Percentiles rank a stretch among this genome's conserved stretches.
phyloP scores from a whole-genome alignment of 208 protist genomes.

The Leishmania mexicana region DNA sequence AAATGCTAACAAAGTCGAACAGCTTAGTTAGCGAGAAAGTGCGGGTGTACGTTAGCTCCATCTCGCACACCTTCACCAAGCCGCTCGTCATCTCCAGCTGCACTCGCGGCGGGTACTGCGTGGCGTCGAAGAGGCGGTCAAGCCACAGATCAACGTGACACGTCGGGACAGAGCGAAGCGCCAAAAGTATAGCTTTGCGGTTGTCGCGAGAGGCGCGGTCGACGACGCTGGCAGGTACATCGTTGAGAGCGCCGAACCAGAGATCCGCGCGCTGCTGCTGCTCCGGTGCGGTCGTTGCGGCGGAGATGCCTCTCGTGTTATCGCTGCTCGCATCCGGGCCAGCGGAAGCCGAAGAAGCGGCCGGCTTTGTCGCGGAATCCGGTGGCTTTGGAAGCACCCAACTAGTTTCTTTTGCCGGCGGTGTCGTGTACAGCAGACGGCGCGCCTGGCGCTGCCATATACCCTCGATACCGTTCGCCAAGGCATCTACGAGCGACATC shows the following conservation, averaged over 20 bases:
- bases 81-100: constrained; percentile 81
- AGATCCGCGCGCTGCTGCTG: constrained; percentile 41
- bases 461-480: constrained; percentile 81
- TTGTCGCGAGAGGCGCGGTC: constrained; percentile 34
- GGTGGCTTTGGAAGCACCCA: not conserved
- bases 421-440: constrained; percentile 14
- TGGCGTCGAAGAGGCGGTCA: constrained; percentile 82
- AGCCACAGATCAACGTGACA: constrained; percentile 77
- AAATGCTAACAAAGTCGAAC: constrained; percentile 85
- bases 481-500: constrained; percentile 74
- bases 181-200: constrained; percentile 49
- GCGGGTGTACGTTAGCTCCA: constrained; percentile 66
- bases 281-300: not conserved
- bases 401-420: constrained; percentile 14
- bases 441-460: constrained; percentile 61
- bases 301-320: not conserved
- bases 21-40: constrained; percentile 87
- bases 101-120: constrained; percentile 60
- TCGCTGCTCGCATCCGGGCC: not conserved
- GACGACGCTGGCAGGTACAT: constrained; percentile 53
- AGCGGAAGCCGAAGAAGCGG: not conserved
- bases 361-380: not conserved
- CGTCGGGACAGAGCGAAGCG: constrained; percentile 40
- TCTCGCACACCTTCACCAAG: constrained; percentile 67
- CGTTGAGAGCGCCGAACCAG: constrained; percentile 73